phyloP scores from a whole-genome alignment of 2,329 filamentous ascomycete genomes.

The Tolypocladium sp. region DNA sequence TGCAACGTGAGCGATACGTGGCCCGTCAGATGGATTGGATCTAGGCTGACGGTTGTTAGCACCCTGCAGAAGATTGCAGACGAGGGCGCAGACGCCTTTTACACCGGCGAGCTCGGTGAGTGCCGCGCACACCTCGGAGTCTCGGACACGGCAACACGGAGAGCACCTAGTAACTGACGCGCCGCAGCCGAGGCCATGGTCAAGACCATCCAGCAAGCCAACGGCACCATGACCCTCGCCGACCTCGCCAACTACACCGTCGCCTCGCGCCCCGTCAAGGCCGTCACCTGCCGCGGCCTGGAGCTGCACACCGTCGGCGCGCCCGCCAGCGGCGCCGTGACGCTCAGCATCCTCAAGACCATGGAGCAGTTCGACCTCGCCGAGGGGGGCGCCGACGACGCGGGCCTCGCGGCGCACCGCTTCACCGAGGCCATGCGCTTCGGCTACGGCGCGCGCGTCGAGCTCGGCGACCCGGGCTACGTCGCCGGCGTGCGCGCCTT shows the following conservation, averaged over 20 bases:
- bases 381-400: constrained; percentile 31
- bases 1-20: constrained; percentile 48
- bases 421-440: constrained; percentile 86
- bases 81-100: constrained; percentile 65
- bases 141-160: neutral
- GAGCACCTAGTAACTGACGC: constrained; percentile 5
- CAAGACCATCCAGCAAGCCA: constrained; percentile 52
- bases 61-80: constrained; percentile 71
- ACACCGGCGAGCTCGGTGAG: constrained; percentile 54
- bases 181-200: constrained; percentile 62
- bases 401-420: constrained; percentile 67
- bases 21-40: neutral
- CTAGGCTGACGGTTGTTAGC: constrained; percentile 13
- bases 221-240: constrained; percentile 78
- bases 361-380: constrained; percentile 64
- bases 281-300: constrained; percentile 60
- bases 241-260: constrained; percentile 69
- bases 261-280: constrained; percentile 53
- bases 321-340: constrained; percentile 70
- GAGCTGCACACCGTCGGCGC: constrained; percentile 61
- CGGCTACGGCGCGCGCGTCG: constrained; percentile 70
- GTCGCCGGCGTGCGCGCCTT: constrained; percentile 53
- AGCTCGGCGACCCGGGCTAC: constrained; percentile 75
- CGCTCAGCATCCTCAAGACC: constrained; percentile 69
- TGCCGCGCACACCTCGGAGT: neutral